Conservation (phyloP, 257 asterid genomes). For the Ilex asprella region DNA sequence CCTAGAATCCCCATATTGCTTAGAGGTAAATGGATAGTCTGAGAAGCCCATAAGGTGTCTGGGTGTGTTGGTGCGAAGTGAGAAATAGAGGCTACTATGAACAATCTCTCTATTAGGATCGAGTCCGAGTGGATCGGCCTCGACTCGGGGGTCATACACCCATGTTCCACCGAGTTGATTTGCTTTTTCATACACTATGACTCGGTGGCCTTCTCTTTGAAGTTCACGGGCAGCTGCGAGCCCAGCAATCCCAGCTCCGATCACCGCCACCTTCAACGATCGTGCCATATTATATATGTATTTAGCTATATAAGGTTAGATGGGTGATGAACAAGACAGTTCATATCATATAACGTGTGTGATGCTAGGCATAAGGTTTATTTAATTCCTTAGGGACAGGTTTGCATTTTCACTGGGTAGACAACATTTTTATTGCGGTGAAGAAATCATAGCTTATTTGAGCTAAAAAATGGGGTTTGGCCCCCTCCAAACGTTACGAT, state of each 20-base stretch:
- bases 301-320: too few species aligned
- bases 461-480: too few species aligned
- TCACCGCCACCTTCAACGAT: slow-evolving; percentile 43
- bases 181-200: slow-evolving; percentile 38
- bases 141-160: slow-evolving; percentile 44
- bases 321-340: too few species aligned
- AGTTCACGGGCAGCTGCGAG: slow-evolving; percentile 18
- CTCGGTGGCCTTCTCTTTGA: slow-evolving; percentile 25
- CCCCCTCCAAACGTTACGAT: too few species aligned
- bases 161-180: slow-evolving; percentile 47
- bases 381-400: too few species aligned
- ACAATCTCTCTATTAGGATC: slow-evolving; percentile 43
- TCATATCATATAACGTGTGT: too few species aligned
- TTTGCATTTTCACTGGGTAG: too few species aligned
- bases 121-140: slow-evolving; percentile 42
- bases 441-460: too few species aligned
- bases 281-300: neutral
- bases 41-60: slow-evolving; percentile 47
- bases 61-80: slow-evolving; percentile 49
- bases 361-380: too few species aligned
- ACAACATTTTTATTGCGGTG: too few species aligned
- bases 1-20: slow-evolving; percentile 15
- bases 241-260: slow-evolving; percentile 38
- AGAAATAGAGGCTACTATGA: slow-evolving; percentile 37
- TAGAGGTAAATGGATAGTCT: slow-evolving; percentile 35